Conservation (phyloP, 2,329 filamentous ascomycete species). For the Calonectria pseudoturangicola region DNA sequence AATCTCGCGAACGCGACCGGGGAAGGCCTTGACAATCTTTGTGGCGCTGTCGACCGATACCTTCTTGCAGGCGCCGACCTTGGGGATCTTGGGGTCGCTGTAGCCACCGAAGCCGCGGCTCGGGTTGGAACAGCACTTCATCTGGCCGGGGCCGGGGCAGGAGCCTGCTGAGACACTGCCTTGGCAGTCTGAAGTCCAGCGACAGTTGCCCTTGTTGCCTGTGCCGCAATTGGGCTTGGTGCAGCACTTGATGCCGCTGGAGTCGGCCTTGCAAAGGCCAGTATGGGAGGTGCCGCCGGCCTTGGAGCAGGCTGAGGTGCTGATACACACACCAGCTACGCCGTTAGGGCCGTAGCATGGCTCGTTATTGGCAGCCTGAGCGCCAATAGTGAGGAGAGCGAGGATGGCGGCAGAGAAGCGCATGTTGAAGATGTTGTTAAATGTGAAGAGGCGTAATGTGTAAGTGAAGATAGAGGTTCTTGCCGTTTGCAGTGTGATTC, state of each 20-base stretch:
- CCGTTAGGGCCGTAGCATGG: constrained; percentile 56
- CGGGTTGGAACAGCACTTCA: constrained; percentile 62
- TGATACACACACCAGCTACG: constrained; percentile 62
- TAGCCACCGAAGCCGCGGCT: constrained; percentile 61
- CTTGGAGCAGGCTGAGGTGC: constrained; percentile 58
- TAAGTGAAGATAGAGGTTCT: background rate
- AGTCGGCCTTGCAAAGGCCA: constrained; percentile 62
- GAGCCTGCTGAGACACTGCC: constrained; percentile 55
- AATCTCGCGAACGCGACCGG: constrained; percentile 60
- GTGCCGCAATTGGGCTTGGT: constrained; percentile 61
- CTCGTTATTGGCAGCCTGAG: constrained; percentile 56
- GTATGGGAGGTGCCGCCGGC: constrained; percentile 61
- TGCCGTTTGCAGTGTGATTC: background rate
- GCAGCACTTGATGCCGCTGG: constrained; percentile 64
- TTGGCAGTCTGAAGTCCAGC: constrained; percentile 62
- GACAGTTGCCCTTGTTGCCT: constrained; percentile 59
- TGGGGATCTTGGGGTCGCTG: constrained; percentile 57
- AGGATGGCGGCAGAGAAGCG: constrained; percentile 42
- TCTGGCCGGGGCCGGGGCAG: constrained; percentile 62
- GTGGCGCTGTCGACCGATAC: constrained; percentile 60
- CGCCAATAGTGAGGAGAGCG: constrained; percentile 42
- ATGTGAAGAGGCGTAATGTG: background rate
- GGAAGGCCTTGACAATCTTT: constrained; percentile 60
- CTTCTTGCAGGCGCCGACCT: constrained; percentile 60
- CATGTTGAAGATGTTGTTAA: constrained; percentile 42